Conservation (phyloP, 164 flowering plant genomes). For the Taxillus chinensis region DNA sequence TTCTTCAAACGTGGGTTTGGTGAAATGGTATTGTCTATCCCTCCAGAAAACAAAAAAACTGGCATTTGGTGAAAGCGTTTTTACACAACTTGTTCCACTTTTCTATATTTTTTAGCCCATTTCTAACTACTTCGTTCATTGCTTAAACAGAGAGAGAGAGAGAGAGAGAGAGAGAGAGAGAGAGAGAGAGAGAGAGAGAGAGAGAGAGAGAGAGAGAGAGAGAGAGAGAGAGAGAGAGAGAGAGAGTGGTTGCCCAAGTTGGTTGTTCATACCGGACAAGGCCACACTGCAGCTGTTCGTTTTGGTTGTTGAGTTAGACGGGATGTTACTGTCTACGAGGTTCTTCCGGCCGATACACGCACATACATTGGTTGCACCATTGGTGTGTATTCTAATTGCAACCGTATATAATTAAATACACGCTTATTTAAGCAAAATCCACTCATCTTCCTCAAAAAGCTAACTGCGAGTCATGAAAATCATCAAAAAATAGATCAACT, state of each 20-base stretch:
- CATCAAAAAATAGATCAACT: too few relatives aligned
- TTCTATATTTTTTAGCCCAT: not conserved
- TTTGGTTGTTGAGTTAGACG: not conserved
- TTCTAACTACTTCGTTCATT: slow-evolving; percentile 15
- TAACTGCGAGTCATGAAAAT: too few relatives aligned
- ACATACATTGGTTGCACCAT: too few relatives aligned
- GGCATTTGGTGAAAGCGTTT: slow-evolving; percentile 31
- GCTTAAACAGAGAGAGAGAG: not conserved
- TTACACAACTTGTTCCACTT: slow-evolving; percentile 23
- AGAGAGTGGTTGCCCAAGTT: too few relatives aligned
- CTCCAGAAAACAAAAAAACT: slow-evolving; percentile 10
- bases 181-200: too few relatives aligned
- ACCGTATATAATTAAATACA: too few relatives aligned
- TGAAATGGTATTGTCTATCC: slow-evolving; percentile 30
- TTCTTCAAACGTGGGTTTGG: slow-evolving; percentile 26
- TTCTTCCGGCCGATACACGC: too few relatives aligned
- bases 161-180: slow-evolving; percentile 21
- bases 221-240: not conserved
- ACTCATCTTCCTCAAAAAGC: too few relatives aligned
- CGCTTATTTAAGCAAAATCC: too few relatives aligned
- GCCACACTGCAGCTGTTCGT: too few relatives aligned
- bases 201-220: slow-evolving; percentile 9
- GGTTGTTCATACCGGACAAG: too few relatives aligned
- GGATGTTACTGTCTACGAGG: not conserved
- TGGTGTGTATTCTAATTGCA: too few relatives aligned